Evolutionary conservation across 805 yeast species (phyloP), one percentile per base, ranked within the genome.

Genomic region (Wickerhamiella domercqiae): DNA sequence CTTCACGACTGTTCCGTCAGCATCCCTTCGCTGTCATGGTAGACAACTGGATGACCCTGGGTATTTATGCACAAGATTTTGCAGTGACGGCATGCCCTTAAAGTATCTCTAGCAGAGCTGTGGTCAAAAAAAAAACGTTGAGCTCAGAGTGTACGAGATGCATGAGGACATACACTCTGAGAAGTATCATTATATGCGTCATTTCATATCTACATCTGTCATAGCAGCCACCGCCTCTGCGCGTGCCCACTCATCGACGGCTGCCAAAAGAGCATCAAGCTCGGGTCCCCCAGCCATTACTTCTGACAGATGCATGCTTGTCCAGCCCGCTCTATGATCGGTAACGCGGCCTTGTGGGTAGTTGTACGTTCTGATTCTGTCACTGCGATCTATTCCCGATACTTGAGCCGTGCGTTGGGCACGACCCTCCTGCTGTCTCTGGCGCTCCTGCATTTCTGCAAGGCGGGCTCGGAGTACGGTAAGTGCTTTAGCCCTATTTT

Each of bases 351-450:
- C 84, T 51, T 90, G 96, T 6, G 93, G 84, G 48, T 69, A 87
- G 51, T 90, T 90, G 56, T 90, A 90, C 0, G 98, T 90, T 47
- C 97, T 65, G 44, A 87, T 78, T 59, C 87, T 90, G 52, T 90
- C 97, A 3, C 93, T 75, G 39, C 98, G 67, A 50, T 84, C 94
- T 0, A 94, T 82, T 1, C 90, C 69, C 0, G 82, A 66, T 3
- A 90, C 97, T 55, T 86, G 97, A 35, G 75, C 81, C 2, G 77
- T 71, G 41, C 97, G 63, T 39, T 73, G 68, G 35, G 64, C 65
- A 33, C 76, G 62, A 48, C 82, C 94, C 40, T 67, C 70, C 29
- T 67, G 75, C 16, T 72, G 73, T 44, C 68, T 74, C 43, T 73
- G 74, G 17, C 63, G 67, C 38, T 81, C 63, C 48, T 83, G 94